These are phyloP conservation scores for Candida golubevii DNA, from an alignment of 805 yeast genomes.

Conservation along the genomic window DNA sequence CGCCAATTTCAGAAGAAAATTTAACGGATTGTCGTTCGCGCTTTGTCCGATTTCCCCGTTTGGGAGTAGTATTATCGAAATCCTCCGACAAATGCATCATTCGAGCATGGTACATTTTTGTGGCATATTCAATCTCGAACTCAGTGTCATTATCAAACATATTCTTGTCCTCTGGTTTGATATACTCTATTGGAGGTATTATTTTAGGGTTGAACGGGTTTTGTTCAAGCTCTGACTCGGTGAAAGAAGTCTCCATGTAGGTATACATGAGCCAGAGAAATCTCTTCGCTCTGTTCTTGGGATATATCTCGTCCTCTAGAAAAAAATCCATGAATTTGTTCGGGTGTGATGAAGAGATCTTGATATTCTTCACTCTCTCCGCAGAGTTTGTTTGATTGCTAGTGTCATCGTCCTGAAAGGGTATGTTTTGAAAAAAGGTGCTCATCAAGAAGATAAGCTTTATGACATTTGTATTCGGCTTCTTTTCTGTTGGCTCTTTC, in stretches of 20 bases:
- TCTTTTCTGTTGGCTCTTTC: slow-evolving; percentile 23
- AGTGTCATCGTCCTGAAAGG: slow-evolving; percentile 24
- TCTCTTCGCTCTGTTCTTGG: slow-evolving; percentile 63
- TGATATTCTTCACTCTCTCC: slow-evolving; percentile 6
- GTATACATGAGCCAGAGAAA: slow-evolving; percentile 82
- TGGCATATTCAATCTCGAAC: slow-evolving; percentile 45
- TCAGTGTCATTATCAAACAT: slow-evolving; percentile 45
- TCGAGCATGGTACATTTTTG: slow-evolving; percentile 44
- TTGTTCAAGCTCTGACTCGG: slow-evolving; percentile 41
- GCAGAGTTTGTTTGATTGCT: slow-evolving; percentile 7
- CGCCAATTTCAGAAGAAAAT: slow-evolving; percentile 3
- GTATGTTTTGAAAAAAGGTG: slow-evolving; percentile 54
- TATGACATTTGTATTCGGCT: slow-evolving; percentile 58
- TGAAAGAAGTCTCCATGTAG: slow-evolving; percentile 68
- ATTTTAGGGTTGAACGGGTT: slow-evolving; percentile 55
- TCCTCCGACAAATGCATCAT: slow-evolving; percentile 38
- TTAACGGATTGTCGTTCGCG: slow-evolving; percentile 19
- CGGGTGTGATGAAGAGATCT: slow-evolving; percentile 12
- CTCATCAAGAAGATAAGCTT: slow-evolving; percentile 73
- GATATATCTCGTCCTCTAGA: slow-evolving; percentile 55
- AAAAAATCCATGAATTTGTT: slow-evolving; percentile 69
- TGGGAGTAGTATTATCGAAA: slow-evolving; percentile 30
- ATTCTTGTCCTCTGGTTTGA: slow-evolving; percentile 24
- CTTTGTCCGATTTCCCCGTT: slow-evolving; percentile 29
- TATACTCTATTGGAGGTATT: slow-evolving; percentile 35